A percentile compares a stretch with the other conserved stretches of the same genome.
Conservation (phyloP, 1,284 basidiomycete genomes). For the Cryptococcus sp. region DNA sequence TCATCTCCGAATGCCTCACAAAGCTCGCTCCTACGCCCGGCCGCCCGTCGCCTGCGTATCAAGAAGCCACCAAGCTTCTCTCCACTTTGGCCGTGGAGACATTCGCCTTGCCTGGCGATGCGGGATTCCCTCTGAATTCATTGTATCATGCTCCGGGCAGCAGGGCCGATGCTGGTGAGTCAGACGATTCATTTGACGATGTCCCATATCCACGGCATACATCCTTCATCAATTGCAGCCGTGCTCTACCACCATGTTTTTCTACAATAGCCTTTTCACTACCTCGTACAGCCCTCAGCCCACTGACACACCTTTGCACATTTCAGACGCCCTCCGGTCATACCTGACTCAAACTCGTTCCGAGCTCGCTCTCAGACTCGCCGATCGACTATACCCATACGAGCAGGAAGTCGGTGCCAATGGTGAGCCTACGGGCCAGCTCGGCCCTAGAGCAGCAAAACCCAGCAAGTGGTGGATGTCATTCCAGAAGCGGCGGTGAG, state of each 20-base stretch:
- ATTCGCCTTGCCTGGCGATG: constrained; percentile 93
- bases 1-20: constrained; percentile 93
- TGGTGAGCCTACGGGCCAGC: constrained; percentile 61
- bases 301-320: constrained; percentile 3
- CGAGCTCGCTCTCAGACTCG: constrained; percentile 81
- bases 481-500: constrained; percentile 81
- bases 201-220: too few species aligned
- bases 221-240: too few species aligned
- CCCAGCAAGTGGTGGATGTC: constrained; percentile 99
- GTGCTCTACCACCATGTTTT: too few species aligned
- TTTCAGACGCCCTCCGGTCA: constrained; percentile 63
- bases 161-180: constrained; percentile 79
- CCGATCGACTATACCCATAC: constrained; percentile 76
- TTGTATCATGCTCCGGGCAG: constrained; percentile 82
- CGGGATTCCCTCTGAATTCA: constrained; percentile 88
- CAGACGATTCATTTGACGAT: too few species aligned
- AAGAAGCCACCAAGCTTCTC: constrained; percentile 85
- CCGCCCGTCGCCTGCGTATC: constrained; percentile 62
- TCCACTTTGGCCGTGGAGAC: constrained; percentile 90
- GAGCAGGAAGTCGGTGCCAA: constrained; percentile 49
- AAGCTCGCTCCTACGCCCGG: constrained; percentile 67
- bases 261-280: too few species aligned
- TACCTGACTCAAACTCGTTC: constrained; percentile 92
- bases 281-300: too few species aligned
- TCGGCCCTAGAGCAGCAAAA: constrained; percentile 55